These are phyloP conservation scores for Apiotrichum montevideense DNA, from an alignment of 1,284 basidiomycete species.

Conservation along the genomic window DNA sequence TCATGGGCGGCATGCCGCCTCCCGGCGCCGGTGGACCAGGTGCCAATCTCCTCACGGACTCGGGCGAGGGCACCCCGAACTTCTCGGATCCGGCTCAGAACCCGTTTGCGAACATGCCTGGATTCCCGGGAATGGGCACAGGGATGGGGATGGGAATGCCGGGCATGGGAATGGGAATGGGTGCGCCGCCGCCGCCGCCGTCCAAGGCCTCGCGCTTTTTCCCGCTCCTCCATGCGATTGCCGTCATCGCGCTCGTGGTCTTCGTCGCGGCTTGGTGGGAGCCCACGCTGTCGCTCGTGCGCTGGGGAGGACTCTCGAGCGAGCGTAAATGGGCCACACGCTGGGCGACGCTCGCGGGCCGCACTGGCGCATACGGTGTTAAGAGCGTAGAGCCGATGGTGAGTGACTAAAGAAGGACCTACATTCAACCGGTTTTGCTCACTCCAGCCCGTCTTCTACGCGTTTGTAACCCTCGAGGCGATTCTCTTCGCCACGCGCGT, in stretches of 20 bases:
- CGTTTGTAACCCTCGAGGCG: slow-evolving; percentile 42
- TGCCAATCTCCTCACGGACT: not conserved
- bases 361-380: not conserved
- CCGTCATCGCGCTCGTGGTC: slow-evolving; percentile 32
- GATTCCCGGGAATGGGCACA: slow-evolving; percentile 16
- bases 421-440: not conserved
- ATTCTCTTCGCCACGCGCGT: slow-evolving; percentile 44
- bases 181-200: slow-evolving; percentile 1
- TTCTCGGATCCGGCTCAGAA: not conserved
- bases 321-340: slow-evolving; percentile 9
- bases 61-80: not conserved
- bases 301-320: slow-evolving; percentile 2
- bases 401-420: not conserved
- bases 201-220: slow-evolving; percentile 27
- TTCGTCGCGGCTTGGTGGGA: slow-evolving; percentile 45
- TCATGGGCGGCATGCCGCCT: slow-evolving; percentile 13
- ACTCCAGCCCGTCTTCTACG: slow-evolving; percentile 46
- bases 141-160: not conserved
- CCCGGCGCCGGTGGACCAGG: not conserved
- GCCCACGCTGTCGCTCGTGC: slow-evolving; percentile 28
- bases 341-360: slow-evolving; percentile 13
- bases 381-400: slow-evolving; percentile 18
- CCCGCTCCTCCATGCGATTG: slow-evolving; percentile 39
- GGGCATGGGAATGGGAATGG: slow-evolving; percentile 11
- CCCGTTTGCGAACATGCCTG: slow-evolving; percentile 8